Evolutionary conservation across 345 rosid species (phyloP), one percentile per base, ranked within the genome.

Genomic region (Raphanus sativus): DNA sequence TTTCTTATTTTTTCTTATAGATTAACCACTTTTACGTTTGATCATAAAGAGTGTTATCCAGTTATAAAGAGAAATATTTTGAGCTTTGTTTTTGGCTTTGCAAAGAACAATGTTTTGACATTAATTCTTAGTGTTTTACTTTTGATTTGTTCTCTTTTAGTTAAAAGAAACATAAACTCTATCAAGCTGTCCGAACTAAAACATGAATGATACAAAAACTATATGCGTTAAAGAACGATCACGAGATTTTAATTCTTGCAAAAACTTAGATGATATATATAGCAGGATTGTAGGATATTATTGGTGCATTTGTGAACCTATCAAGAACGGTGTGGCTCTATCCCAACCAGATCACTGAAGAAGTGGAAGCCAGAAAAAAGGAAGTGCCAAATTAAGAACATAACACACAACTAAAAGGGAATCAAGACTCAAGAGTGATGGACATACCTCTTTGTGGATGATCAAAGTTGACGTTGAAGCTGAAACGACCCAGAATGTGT

Each of bases 391-490:
- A 24, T 7, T 7, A 56, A 24, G 62, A 58, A 58, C 32, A 58
- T 25, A 58, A 25, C 6, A 58, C 12, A 5, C 24, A 8, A 8
- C 13, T 16, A 56, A 56, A 8, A 12, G 36, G 16, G 12, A 63
- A 52, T 32, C 34, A 64, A 52, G 12, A 63, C 24, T 32, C 52
- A 64, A 52, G 3, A 34, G 24, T 55, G 56, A 9, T 38, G 25
- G 32, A 16, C 59, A 75, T 66, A 75, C 78, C 78, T 67, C 33
- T 67, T 0, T 67, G 50, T 30, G 25, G 40, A 55, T 74, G 64
- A 73, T 63, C 34, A 64, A 73, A 52, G 70, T 65, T 15, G 64
- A 65, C 13, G 52, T 3, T 56, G 30, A 74, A 75, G 65, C 9
- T 36, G 40, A 74, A 38, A 40, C 30, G 13, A 54, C 28, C 29